Conservation (phyloP, 1,284 basidiomycete genomes). For the Trametes polyzona region DNA sequence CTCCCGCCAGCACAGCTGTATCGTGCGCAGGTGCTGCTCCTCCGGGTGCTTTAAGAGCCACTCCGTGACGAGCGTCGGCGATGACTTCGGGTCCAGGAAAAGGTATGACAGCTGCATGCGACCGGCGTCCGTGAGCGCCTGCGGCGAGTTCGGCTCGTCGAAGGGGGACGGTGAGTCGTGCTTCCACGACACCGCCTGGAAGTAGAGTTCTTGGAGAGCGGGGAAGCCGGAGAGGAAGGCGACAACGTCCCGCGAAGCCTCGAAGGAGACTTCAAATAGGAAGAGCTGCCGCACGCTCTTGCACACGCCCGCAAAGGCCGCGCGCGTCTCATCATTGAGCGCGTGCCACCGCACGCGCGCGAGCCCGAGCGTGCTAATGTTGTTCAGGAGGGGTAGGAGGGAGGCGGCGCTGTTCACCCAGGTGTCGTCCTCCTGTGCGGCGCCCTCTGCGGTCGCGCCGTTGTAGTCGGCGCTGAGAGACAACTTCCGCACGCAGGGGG, state of each 20-base stretch:
- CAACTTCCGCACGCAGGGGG: constrained; percentile 34
- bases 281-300: constrained; percentile 32
- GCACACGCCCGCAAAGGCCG: constrained; percentile 29
- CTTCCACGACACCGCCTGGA: constrained; percentile 38
- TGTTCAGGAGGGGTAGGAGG: constrained; percentile 25
- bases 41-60: constrained; percentile 36
- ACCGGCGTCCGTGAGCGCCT: constrained; percentile 4
- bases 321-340: constrained; percentile 28
- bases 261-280: constrained; percentile 37
- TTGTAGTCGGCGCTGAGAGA: constrained; percentile 33
- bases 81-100: constrained; percentile 36
- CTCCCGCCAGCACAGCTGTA: constrained; percentile 40
- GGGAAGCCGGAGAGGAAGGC: constrained; percentile 36
- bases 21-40: constrained; percentile 32
- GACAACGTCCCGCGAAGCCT: constrained; percentile 34
- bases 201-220: constrained; percentile 35
- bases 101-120: constrained; percentile 36
- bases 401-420: constrained; percentile 33
- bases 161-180: constrained; percentile 29
- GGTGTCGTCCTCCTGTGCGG: constrained; percentile 31
- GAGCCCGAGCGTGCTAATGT: constrained; percentile 32
- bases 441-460: constrained; percentile 25
- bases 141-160: background rate
- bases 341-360: constrained; percentile 34
- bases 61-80: constrained; percentile 37